Percentiles rank a stretch among this genome's conserved stretches.
phyloP scores from a whole-genome alignment of 345 rosid genomes.

The Camelina hispida region DNA sequence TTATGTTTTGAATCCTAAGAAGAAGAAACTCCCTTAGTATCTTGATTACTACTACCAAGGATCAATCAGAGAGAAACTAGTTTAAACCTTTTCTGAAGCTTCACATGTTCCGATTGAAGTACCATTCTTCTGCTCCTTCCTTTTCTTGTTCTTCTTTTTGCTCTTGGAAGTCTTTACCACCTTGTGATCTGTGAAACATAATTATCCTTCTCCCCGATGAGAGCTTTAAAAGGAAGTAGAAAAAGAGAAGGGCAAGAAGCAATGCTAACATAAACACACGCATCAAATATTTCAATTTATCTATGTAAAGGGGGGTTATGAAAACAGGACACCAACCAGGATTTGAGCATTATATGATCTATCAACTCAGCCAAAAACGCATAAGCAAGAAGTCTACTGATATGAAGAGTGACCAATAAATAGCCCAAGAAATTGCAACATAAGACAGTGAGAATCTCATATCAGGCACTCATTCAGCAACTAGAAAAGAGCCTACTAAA shows the following conservation, averaged over 20 bases:
- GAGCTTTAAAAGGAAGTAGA: constrained; percentile 43
- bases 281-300: constrained; percentile 12
- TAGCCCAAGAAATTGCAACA: neutral
- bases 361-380: constrained; percentile 17
- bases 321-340: constrained; percentile 13
- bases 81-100: constrained; percentile 54
- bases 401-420: neutral
- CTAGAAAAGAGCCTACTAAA: neutral
- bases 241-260: constrained; percentile 36
- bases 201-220: constrained; percentile 24
- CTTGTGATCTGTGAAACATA: constrained; percentile 66
- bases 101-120: constrained; percentile 32
- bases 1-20: constrained; percentile 54
- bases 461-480: constrained; percentile 13
- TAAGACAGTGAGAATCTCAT: constrained; percentile 6
- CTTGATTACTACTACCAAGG: constrained; percentile 31
- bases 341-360: neutral
- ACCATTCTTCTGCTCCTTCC: constrained; percentile 56
- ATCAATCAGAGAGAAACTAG: constrained; percentile 31
- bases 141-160: constrained; percentile 78
- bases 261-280: constrained; percentile 20
- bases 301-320: too few species aligned
- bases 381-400: constrained; percentile 19
- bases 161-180: constrained; percentile 61
- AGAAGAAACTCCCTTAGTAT: constrained; percentile 33